phyloP scores from a whole-genome alignment of 805 yeast genomes.

The Alloascoidea hylecoeti region DNA sequence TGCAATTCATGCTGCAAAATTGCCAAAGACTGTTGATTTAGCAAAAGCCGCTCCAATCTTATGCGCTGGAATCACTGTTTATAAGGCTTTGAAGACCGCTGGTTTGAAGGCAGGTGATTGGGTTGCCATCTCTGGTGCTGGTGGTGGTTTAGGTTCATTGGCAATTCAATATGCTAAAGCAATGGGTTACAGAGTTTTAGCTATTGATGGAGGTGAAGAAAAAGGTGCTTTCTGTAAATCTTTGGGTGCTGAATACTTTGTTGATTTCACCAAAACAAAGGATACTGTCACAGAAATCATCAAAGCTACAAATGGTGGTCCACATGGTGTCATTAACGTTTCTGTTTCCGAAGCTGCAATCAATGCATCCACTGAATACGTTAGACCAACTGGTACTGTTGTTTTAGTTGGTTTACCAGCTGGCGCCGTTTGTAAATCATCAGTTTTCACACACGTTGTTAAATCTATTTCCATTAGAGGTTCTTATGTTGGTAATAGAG shows the following conservation, averaged over 20 bases:
- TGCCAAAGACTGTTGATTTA: slow-evolving; percentile 39
- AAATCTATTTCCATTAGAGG: slow-evolving; percentile 40
- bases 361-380: slow-evolving; percentile 29
- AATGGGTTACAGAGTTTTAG: slow-evolving; percentile 60
- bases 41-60: slow-evolving; percentile 46
- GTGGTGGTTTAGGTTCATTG: slow-evolving; percentile 68
- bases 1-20: slow-evolving; percentile 47
- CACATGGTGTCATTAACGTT: slow-evolving; percentile 58
- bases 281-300: slow-evolving; percentile 31
- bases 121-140: slow-evolving; percentile 69
- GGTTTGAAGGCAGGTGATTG: slow-evolving; percentile 48
- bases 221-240: slow-evolving; percentile 36
- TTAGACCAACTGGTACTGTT: slow-evolving; percentile 40
- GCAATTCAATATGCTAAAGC: slow-evolving; percentile 68
- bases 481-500: slow-evolving; percentile 49
- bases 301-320: slow-evolving; percentile 44
- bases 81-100: slow-evolving; percentile 55
- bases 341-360: slow-evolving; percentile 51
- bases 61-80: slow-evolving; percentile 57
- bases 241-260: slow-evolving; percentile 50
- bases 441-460: slow-evolving; percentile 40
- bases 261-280: slow-evolving; percentile 39
- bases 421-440: slow-evolving; percentile 35
- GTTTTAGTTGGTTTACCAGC: slow-evolving; percentile 53
- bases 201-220: slow-evolving; percentile 63